Base-by-base conservation (phyloP, 2,329 filamentous ascomycete genomes). In the Colletotrichum godetiae region DNA sequence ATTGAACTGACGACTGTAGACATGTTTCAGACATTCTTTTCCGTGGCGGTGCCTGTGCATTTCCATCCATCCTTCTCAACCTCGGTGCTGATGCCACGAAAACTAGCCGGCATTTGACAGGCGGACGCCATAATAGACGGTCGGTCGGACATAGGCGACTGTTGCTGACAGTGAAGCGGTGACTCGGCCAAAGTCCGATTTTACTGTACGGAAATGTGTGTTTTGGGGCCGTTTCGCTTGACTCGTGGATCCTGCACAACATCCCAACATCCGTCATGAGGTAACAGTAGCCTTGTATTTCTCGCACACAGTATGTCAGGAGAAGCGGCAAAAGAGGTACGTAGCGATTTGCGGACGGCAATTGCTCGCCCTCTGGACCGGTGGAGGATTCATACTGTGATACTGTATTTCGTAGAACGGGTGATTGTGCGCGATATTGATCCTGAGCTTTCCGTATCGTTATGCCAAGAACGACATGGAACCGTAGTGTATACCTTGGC, bases 231-330 rank as follows among this genome's bases (percentile, higher is more conserved):
- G 72, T 74, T 74, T 80, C 76, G 78, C 79, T 81, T 81, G 80
- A 81, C 80, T 81, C 80, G 78, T 79, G 79, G 79, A 78, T 80
- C 75, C 79, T 81, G 79, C 78, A 80, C 78, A 81, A 77, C 80
- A 81, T 80, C 76, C 56, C 61, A 61, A 57, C 67, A 58, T 57
- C 71, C 68, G 71, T 67, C 52, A 56, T 63, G 55, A 61, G 65
- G 53, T 31, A 24, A 56, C 22, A 29, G 22, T 56, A 29, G 22
- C n/a, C 53, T 52, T 46, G 65, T 53, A 42, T 56, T 63, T 35
- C 33, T 62, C 49, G 46, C 35, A 49, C 35, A 49, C 68, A 53
- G 59, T 35, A 22, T 33, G 22, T 22, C 29, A 15, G n/a, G 29
- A 31, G 5, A 33, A 35, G 56, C 29, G 56, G 56, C 11, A 59